Base-by-base conservation (phyloP, 129 eudicot species). In the Helianthus tuberosus region DNA sequence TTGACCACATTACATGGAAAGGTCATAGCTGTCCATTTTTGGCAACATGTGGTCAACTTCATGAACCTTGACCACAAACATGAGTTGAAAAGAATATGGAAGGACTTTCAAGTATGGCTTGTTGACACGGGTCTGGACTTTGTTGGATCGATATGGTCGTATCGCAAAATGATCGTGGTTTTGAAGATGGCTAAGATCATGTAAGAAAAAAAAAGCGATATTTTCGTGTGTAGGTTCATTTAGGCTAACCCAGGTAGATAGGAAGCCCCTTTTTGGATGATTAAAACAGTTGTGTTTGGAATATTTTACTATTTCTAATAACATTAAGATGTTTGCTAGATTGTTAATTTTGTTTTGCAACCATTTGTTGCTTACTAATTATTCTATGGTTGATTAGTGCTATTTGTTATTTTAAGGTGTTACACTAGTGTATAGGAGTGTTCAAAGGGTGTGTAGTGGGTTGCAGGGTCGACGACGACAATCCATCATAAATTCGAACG, bases 141-240 rank as follows among this genome's bases (percentile, higher is more conserved):
- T 48, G 52, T 81, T 36, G 91, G 88, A 78, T 82, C 84, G 0
- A 69, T 91, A 49, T 88, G 97, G 97, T 90, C 94, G 54, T 91
- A 84, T 75, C 81, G 91, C 83, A 69, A 83, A 79, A 77, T 86
- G 53, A 44, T 86, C 64, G 83, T 89, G 88, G 75, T 82, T 65
- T 36, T 86, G 82, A 88, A 88, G 86, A 77, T 73, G 78, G 82
- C 91, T 29, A 86, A 88, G 32, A 68, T 88, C 36, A 64, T 86
- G 15, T 86, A 86, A 84, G 47, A 51, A 1, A 15, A 54, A 11
- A 12, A 16, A 5, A 7, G 6, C 43, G 6, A 4, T 4, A 0
- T 5, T 5, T 38, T 38, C 43, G 48, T 64, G 15, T 6, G 46
- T 39, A 76, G 43, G 51, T 23, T 57, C 35, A 3, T 57, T 57